phyloP scores from a whole-genome alignment of 805 yeast species.

The Candida ovalis region DNA sequence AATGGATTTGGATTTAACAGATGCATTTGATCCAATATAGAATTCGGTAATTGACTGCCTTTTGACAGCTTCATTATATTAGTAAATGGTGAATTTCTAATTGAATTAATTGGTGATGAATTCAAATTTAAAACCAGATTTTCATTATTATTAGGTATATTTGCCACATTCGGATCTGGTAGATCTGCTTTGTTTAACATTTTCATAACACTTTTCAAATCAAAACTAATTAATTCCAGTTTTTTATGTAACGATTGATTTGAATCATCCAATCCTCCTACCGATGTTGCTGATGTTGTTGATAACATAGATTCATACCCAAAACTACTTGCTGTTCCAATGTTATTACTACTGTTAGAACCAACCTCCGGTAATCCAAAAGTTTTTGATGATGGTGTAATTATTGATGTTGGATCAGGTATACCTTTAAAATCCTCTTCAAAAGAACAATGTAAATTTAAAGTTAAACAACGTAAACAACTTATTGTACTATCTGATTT shows the following conservation, averaged over 20 bases:
- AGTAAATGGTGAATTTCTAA: conserved; percentile 42
- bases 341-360: background rate
- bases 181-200: conserved; percentile 6
- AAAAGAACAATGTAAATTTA: conserved; percentile 51
- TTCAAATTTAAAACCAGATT: conserved; percentile 10
- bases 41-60: conserved; percentile 24
- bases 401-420: background rate
- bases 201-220: conserved; percentile 12
- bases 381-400: background rate
- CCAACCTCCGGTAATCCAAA: background rate
- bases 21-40: conserved; percentile 8
- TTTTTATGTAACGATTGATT: background rate
- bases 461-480: conserved; percentile 57
- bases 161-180: conserved; percentile 6
- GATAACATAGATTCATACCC: background rate
- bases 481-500: conserved; percentile 44
- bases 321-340: background rate
- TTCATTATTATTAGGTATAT: background rate
- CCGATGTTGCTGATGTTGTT: background rate
- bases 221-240: conserved; percentile 9
- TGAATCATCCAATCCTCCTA: background rate
- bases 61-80: conserved; percentile 33
- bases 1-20: conserved; percentile 3
- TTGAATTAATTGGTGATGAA: conserved; percentile 25
- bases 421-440: conserved; percentile 24